A percentile compares a stretch with the other conserved stretches of the same genome.
phyloP scores from a whole-genome alignment of 257 asterid genomes.

The Solanum bukasovii region DNA sequence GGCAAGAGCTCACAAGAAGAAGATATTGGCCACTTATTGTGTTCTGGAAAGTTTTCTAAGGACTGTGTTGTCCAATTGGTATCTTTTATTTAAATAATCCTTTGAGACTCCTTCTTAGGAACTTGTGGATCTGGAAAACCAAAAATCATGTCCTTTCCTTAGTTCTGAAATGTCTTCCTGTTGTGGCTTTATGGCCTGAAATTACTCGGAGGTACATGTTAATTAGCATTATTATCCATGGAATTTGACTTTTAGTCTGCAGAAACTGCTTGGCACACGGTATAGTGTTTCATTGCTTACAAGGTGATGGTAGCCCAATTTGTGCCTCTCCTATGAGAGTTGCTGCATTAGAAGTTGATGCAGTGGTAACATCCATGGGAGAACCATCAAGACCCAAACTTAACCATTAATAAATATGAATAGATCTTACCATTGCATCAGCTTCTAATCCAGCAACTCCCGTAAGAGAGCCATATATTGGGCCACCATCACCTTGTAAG shows the following conservation, averaged over 20 bases:
- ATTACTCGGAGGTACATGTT: conserved; percentile 70
- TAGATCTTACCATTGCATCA: too few species aligned
- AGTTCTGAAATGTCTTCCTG: too few species aligned
- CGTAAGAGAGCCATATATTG: too few species aligned
- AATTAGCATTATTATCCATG: conserved; percentile 30
- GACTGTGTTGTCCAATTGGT: neutral
- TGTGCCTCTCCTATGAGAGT: conserved; percentile 78
- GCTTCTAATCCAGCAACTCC: too few species aligned
- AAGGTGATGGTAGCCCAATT: conserved; percentile 83
- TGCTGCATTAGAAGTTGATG: conserved; percentile 21
- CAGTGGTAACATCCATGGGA: neutral
- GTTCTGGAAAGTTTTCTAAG: neutral
- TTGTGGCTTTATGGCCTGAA: conserved; percentile 51
- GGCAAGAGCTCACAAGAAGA: too few species aligned
- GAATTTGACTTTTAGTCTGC: conserved; percentile 41
- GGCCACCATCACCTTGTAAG: too few species aligned
- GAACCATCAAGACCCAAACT: too few species aligned
- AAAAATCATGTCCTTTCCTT: too few species aligned
- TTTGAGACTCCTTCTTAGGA: neutral
- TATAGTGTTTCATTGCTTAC: conserved; percentile 79
- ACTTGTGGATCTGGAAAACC: neutral
- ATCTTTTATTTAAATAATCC: neutral
- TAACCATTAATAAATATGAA: too few species aligned
- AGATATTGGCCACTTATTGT: neutral
- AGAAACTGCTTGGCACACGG: conserved; percentile 61